Base-by-base conservation (phyloP, 2,329 filamentous ascomycete species). In the Aspergillus sp. region DNA sequence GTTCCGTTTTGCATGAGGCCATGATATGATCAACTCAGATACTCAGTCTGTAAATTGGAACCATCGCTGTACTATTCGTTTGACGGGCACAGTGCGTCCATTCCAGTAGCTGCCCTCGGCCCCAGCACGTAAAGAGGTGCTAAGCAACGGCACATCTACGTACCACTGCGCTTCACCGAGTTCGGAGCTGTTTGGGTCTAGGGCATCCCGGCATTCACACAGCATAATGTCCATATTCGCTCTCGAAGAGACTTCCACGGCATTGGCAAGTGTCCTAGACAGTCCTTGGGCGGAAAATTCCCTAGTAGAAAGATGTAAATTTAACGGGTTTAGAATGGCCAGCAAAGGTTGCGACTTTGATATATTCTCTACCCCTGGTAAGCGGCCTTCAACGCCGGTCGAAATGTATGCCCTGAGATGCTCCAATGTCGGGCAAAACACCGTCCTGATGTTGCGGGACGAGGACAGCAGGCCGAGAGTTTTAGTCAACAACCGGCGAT, bases 321-420 rank as follows among this genome's bases (percentile, higher is more conserved):
- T 69, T 26, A 80, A 55, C 43, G 74, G 64, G 53, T 79, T 71
- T 34, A 79, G 62, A 32, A 81, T 68, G 5, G 71, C 72, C 53
- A 80, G 64, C n/a, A 73, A 52, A 13, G 66, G 64, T n/a, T 55
- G 61, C 17, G 48, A 49, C 24, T 22, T 41, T 39, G 56, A 53
- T 36, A 56, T 45, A n/a, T 20, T 34, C 52, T 22, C 42, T 12
- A 49, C 8, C 12, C 45, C 18, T 15, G 47, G 26, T 6, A 24
- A 51, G 22, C 3, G 55, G 41, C 41, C 56, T 5, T 43, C 24
- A 36, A 44, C 47, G 6, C 47, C 43, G 51, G 84, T 80, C 42
- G 88, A 80, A 17, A 97, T 80, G 66, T 88, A 90, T 36, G 90
- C 90, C 53, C 91, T 87, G 6, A 96, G 83, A 71, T 90, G 87